phyloP scores from a whole-genome alignment of 2,329 filamentous ascomycete genomes.

The Fusarium burgessii region DNA sequence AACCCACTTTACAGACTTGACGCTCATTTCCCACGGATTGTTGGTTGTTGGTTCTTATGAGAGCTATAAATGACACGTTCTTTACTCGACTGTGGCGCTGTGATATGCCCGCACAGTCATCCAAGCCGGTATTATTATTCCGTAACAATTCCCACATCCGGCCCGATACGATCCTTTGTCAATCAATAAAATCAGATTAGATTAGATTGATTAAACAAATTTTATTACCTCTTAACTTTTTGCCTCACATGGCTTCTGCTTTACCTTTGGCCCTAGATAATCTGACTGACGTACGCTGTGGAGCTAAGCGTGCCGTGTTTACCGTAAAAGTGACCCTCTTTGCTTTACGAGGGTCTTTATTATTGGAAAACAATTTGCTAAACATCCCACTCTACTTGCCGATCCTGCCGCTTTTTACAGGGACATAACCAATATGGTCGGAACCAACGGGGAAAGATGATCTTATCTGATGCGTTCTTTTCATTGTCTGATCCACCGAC shows the following conservation, averaged over 20 bases:
- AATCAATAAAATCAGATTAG: slow-evolving; percentile 33
- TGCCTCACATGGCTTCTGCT: neutral
- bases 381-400: slow-evolving; percentile 28
- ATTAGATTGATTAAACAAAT: slow-evolving; percentile 31
- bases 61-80: neutral
- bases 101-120: neutral
- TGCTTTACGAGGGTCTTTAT: neutral
- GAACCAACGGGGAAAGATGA: slow-evolving; percentile 25
- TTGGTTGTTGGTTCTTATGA: neutral
- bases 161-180: neutral
- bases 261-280: slow-evolving; percentile 1
- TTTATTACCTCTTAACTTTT: no score
- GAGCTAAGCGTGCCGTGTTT: slow-evolving; percentile 20
- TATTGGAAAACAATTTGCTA: slow-evolving; percentile 2
- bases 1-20: neutral
- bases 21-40: neutral
- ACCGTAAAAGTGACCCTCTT: slow-evolving; percentile 12
- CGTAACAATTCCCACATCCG: neutral
- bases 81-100: neutral
- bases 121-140: neutral
- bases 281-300: slow-evolving; percentile 15
- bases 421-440: neutral
- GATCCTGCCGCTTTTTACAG: slow-evolving; percentile 24
- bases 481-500: neutral
- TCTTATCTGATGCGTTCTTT: slow-evolving; percentile 44